phyloP scores from a whole-genome alignment of 495 filamentous ascomycete genomes.

The Penicillium fimorum region DNA sequence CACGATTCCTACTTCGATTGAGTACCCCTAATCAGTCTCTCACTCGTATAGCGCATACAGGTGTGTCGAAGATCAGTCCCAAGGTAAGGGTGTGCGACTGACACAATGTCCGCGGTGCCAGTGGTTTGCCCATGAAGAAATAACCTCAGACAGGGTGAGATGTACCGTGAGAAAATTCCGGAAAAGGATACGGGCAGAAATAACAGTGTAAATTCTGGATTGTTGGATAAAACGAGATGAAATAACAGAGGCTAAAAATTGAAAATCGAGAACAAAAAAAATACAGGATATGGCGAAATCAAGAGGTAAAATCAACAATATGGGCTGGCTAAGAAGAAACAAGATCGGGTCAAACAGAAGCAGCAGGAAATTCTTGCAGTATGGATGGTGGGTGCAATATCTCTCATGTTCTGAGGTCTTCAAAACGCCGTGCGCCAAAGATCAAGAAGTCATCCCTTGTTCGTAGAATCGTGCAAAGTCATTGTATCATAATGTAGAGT shows the following conservation, averaged over 20 bases:
- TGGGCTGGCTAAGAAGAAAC: neutral
- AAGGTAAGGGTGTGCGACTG: too few relatives aligned
- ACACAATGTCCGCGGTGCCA: too few relatives aligned
- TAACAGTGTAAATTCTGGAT: neutral
- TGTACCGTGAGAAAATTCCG: neutral
- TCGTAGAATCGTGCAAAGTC: conserved; percentile 24
- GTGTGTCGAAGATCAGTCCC: too few relatives aligned
- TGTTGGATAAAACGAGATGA: neutral
- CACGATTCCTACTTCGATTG: too few relatives aligned
- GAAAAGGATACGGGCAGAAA: neutral
- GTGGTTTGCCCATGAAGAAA: neutral
- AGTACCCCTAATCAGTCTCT: too few relatives aligned
- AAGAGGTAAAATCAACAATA: neutral
- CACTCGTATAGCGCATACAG: too few relatives aligned
- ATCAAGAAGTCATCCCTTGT: conserved; percentile 12
- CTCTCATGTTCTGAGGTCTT: conserved; percentile 14
- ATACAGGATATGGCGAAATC: neutral
- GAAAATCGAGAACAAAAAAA: neutral
- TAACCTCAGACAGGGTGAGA: neutral
- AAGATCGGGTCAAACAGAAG: conserved; percentile 1
- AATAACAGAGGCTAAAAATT: neutral
- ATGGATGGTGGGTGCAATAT: conserved; percentile 9
- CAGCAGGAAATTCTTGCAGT: conserved; percentile 10
- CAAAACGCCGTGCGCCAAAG: conserved; percentile 24
- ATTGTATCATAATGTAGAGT: conserved; percentile 16